Evolutionary conservation across 1,284 basidiomycete genomes (phyloP), one percentile per base, ranked within the genome.

Genomic region (Chiua sp.): DNA sequence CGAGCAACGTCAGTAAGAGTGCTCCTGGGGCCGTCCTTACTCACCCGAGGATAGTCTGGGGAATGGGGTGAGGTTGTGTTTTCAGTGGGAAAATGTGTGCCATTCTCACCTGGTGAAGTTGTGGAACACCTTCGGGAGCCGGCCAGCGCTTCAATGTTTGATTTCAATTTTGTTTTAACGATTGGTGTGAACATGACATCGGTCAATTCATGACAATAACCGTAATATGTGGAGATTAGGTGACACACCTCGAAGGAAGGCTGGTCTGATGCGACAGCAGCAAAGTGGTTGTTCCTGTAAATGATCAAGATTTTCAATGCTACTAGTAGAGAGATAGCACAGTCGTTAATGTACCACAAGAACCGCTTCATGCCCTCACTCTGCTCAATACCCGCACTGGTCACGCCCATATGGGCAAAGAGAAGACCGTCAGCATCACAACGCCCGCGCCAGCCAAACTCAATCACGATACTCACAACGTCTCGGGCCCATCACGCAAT

Each of bases 271-370:
- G 88, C 89, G 46, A 91, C 71, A 5, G 90, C 88, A 1, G 89
- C 86, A 70, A 92, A 91, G 70, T 92, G 90, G 68, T 91, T 88
- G 74, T 92, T 81, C 90, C 90, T 91, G 59, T 51, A 26, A 8
- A 30, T 35, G 32, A 58, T 58, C 42, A 18, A 44, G 44, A 60
- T 26, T 23, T 3, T 22, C 32, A n/a, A 15, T 30, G 11, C 18
- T 1, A 20, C 39, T 7, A n/a, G 15, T 23, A 7, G 23, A 20
- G 4, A 15, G 20, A 22, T 10, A 18, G 10, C 20, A 11, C 37
- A 13, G 11, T 20, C 1, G 22, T 4, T 26, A n/a, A 16, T 77
- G 12, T 67, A 87, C 87, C 88, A 90, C 33, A 89, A 72, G 75
- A 90, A 89, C 3, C 81, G 79, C 64, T 88, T 89, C 86, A 88